Conservation (phyloP, 2,329 filamentous ascomycete genomes). For the Coniochaeta sp. region DNA sequence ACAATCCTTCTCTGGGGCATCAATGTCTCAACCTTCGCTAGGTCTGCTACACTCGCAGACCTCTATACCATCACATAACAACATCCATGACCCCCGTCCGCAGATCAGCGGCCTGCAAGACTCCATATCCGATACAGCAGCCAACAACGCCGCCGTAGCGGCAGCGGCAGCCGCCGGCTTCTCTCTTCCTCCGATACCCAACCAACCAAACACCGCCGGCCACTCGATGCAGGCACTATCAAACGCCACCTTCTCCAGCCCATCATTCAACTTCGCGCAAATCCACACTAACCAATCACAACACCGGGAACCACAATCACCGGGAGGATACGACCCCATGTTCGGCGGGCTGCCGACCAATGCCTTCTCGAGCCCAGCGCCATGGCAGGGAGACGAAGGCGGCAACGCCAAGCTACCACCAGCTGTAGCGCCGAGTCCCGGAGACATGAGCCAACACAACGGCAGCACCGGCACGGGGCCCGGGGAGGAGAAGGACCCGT, state of each 20-base stretch:
- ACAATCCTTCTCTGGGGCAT: conserved; percentile 29
- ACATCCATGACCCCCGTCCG: conserved; percentile 18
- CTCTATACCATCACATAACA: conserved; percentile 26
- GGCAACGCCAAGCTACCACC: conserved; percentile 4
- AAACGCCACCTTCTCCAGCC: conserved; percentile 28
- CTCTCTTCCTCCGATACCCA: conserved; percentile 19
- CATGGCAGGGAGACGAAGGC: conserved; percentile 33
- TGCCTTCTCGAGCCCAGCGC: conserved; percentile 41
- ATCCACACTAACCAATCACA: conserved; percentile 7
- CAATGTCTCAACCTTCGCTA: conserved; percentile 25
- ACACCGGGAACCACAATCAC: conserved; percentile 21
- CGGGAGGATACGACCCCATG: conserved; percentile 45
- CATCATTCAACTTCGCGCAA: conserved; percentile 30
- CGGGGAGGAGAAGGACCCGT: conserved; percentile 70
- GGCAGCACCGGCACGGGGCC: conserved; percentile 40
- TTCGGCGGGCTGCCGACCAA: conserved; percentile 49
- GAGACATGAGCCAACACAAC: conserved; percentile 36
- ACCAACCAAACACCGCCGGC: conserved; percentile 7
- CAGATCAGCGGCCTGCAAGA: conserved; percentile 24
- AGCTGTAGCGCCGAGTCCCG: conserved; percentile 31
- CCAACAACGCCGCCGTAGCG: conserved; percentile 24
- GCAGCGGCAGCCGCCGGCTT: conserved; percentile 31
- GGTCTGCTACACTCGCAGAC: conserved; percentile 29
- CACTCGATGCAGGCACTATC: conserved; percentile 20
- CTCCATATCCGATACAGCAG: conserved; percentile 23